These are phyloP conservation scores for Xerocomus cyaneibrunnescens DNA, from an alignment of 1,284 basidiomycete genomes.

Conservation along the genomic window DNA sequence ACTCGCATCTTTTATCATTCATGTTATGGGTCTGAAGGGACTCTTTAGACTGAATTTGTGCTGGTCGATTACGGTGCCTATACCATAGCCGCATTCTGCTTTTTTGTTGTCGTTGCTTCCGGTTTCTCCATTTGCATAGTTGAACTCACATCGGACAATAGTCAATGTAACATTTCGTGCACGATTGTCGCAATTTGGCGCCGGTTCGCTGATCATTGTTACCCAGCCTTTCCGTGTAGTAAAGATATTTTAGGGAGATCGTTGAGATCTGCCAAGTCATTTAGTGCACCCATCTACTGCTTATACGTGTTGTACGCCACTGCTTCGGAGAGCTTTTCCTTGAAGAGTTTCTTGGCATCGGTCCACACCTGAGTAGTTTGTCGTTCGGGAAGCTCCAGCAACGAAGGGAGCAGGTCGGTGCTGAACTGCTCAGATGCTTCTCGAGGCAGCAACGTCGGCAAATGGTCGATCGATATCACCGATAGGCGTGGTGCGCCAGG, in stretches of 20 bases:
- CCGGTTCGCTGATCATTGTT: background rate
- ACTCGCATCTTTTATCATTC: background rate
- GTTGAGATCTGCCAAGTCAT: background rate
- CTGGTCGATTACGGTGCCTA: background rate
- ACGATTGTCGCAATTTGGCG: background rate
- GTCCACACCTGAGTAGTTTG: conserved; percentile 79
- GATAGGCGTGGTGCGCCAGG: conserved; percentile 65
- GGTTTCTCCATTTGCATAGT: background rate
- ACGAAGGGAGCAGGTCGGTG: conserved; percentile 82
- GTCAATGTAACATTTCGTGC: background rate
- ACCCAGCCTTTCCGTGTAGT: background rate
- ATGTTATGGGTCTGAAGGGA: background rate
- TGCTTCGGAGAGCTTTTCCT: conserved; percentile 73
- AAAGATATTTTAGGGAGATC: background rate
- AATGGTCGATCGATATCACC: conserved; percentile 96
- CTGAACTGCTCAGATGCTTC: conserved; percentile 99
- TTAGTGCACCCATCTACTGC: background rate
- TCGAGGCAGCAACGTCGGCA: conserved; percentile 93
- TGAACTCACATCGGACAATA: background rate
- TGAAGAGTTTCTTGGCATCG: conserved; percentile 87
- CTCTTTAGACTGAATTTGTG: background rate
- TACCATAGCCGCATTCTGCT: background rate
- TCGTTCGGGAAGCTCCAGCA: conserved; percentile 76
- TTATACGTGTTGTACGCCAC: conserved; percentile 7
- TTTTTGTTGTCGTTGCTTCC: background rate